Evolutionary conservation across 495 filamentous ascomycete genomes (phyloP).

Genomic region (Penicillium dipodomyicola): DNA sequence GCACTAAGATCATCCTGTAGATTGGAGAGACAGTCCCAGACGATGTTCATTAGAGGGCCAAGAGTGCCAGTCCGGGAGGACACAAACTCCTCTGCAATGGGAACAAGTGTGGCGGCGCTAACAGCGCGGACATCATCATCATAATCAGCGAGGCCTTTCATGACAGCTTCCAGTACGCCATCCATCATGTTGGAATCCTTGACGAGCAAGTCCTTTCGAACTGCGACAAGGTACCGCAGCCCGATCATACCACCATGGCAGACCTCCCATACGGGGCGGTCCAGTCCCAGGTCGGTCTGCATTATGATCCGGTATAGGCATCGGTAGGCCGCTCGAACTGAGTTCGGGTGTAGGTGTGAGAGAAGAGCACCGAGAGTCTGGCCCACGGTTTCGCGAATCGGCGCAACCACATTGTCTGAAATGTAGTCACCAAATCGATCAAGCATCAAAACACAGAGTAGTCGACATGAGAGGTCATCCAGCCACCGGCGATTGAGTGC

Average conservation of each 20-base stretch:
- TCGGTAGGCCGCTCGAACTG: slow-evolving; percentile 76
- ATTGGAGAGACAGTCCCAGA: slow-evolving; percentile 96
- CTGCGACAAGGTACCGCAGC: slow-evolving; percentile 87
- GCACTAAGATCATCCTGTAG: slow-evolving; percentile 94
- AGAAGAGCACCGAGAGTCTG: slow-evolving; percentile 89
- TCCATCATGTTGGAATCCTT: slow-evolving; percentile 83
- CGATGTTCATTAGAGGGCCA: slow-evolving; percentile 80
- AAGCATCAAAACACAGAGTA: slow-evolving; percentile 94
- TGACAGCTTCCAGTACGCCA: slow-evolving; percentile 85
- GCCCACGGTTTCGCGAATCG: slow-evolving; percentile 94
- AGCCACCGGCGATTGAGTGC: slow-evolving; percentile 77
- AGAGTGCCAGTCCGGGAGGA: slow-evolving; percentile 73
- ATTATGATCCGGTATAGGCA: slow-evolving; percentile 86
- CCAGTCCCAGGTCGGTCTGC: slow-evolving; percentile 73
- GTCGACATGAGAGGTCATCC: slow-evolving; percentile 86
- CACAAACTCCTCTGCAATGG: slow-evolving; percentile 92
- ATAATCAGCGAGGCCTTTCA: slow-evolving; percentile 85
- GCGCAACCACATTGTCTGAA: slow-evolving; percentile 93
- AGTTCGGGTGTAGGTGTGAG: slow-evolving; percentile 68
- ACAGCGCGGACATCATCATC: slow-evolving; percentile 97
- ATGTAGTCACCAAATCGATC: slow-evolving; percentile 98
- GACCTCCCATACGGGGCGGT: slow-evolving; percentile 80
- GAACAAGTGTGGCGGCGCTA: slow-evolving; percentile 92
- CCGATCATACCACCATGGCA: slow-evolving; percentile 99
- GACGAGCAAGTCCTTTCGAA: slow-evolving; percentile 86